Base-by-base conservation (phyloP, 1,139 yeast species). In the Fermentozyma sake region DNA sequence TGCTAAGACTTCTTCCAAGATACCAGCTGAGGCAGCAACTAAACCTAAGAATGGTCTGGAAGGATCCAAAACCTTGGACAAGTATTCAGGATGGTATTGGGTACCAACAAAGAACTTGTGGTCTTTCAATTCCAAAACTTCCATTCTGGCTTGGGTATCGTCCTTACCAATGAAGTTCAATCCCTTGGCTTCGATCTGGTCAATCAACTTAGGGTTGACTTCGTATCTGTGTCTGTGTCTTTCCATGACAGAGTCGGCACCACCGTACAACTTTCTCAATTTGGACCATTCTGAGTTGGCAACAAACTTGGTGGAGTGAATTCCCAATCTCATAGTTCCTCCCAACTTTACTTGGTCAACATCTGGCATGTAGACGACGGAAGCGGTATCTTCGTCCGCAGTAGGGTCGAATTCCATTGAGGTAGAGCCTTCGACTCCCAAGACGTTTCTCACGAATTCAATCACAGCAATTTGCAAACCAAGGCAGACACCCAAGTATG, bases 191-290 rank as follows among this genome's bases (percentile, higher is more conserved):
- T 91, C 97, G 40, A 89, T 74, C 24, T 64, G 56, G 8, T 61
- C 65, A 39, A 89, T 81, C 49, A 84, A 68, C 39, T 73, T 73
- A 9, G 98, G 98, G 63, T 87, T 91, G 44, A 91, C 87, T 61
- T 91, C 98, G 56, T 93, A 91, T 66, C 99, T 80, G 61, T 91
- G 99, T 69, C 99, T 83, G 58, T 91, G 99, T 74, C 99, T 86
- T 67, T 91, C 99, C 41, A 69, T 68, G 29, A 89, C 93, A 26
- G 72, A 63, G 6, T 66, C 69, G 18, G 73, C 70, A 34, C 76
- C 77, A 32, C 94, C 95, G 56, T 93, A 91, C 34, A 93, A 71
- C 60, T 77, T 73, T 57, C 86, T 79, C 49, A 91, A 75, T 39
- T 68, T 72, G 30, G 91, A 76, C 76, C 79, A 70, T 44, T 82